Base-by-base conservation (phyloP, 1,139 yeast species). In the Kodamaea fungicola region DNA sequence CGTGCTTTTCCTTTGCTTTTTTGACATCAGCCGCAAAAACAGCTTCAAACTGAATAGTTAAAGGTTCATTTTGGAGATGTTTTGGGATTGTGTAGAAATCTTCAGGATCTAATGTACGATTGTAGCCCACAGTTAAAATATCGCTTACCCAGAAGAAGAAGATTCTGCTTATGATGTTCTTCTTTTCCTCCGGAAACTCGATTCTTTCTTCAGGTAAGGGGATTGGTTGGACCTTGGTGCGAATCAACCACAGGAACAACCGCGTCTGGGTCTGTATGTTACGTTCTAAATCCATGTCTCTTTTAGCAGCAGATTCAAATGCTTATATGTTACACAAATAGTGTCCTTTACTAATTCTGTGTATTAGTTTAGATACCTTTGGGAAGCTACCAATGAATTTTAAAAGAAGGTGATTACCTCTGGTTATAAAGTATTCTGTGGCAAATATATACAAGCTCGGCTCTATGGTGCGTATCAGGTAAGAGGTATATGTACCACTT, bases 71-170 rank as follows among this genome's bases (percentile, higher is more conserved):
- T 30, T 56, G 59, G 40, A 70, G 51, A 12, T 62, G 60, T 4
- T 69, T 68, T 8, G 67, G 58, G 32, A 74, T 48, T 19, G 43
- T 49, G 46, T 59, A 74, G 42, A 76, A 55, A 51, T 76, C 80
- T 12, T 64, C 62, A 1, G 73, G 68, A 32, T 61, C 62, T 38
- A 76, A 55, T 2, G 79, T 74, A 42, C 80, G 58, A 46, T 65
- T 68, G 47, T 76, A 76, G 1, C 81, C 81, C 9, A 64, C 59
- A 13, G 47, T 49, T 65, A 76, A 55, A 12, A 76, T 51, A 1
- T 80, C 80, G 27, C 50, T 43, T 35, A 76, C 44, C 77, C 79
- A 73, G 71, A 74, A 65, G 55, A 75, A 74, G 49, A 74, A 71
- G 1, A 64, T 32, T 41, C 57, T 51, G 10, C 67, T 63, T 6